Evolutionary conservation across 768 basidiomycete species (phyloP).

Genomic region (Phylloporus sp.): DNA sequence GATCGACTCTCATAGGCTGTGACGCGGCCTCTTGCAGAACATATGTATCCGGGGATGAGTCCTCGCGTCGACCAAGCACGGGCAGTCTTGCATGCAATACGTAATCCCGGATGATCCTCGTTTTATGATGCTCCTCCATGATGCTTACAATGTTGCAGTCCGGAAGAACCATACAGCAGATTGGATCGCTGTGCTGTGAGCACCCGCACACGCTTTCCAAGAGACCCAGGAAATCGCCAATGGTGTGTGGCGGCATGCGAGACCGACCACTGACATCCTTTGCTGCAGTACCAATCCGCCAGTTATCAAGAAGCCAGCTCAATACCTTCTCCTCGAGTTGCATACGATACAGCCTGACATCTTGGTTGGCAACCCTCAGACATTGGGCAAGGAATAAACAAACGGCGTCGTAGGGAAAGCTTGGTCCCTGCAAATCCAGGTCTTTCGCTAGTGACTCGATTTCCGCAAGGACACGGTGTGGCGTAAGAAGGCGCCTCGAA

Average conservation of each 20-base stretch:
- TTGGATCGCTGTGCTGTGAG: constrained; percentile 40
- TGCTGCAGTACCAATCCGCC: constrained; percentile 47
- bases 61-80: constrained; percentile 22
- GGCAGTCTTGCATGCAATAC: constrained; percentile 65
- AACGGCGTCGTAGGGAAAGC: constrained; percentile 84
- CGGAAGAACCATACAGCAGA: constrained; percentile 58
- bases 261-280: constrained; percentile 34
- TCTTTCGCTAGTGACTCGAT: constrained; percentile 79
- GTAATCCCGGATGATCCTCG: constrained; percentile 64
- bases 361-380: constrained; percentile 69
- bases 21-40: constrained; percentile 5
- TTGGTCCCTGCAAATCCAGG: constrained; percentile 86
- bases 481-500: constrained; percentile 43
- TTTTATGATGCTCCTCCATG: constrained; percentile 54
- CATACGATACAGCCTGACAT: constrained; percentile 80
- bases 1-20: constrained; percentile 8
- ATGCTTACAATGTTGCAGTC: constrained; percentile 62
- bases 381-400: constrained; percentile 75
- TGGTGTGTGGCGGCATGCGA: constrained; percentile 49
- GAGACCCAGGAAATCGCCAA: constrained; percentile 60
- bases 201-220: constrained; percentile 64
- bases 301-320: constrained; percentile 74
- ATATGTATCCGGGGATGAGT: neutral
- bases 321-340: constrained; percentile 84
- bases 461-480: constrained; percentile 60